Percentiles rank a stretch among this genome's conserved stretches.
phyloP scores from a whole-genome alignment of 108 stramenopile genomes.

The Skeletonema menzelii region DNA sequence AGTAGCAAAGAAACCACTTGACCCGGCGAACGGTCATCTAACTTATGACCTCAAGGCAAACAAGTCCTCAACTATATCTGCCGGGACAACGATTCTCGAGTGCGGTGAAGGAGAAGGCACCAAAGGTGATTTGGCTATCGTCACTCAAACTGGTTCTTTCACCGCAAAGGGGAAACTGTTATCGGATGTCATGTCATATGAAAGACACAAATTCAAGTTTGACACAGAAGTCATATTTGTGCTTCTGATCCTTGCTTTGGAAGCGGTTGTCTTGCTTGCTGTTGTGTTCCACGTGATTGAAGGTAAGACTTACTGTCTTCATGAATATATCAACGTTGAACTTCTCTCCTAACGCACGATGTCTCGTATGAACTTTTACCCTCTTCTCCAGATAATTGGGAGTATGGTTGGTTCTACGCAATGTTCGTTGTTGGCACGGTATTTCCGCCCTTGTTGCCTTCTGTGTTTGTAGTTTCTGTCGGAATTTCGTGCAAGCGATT shows the following conservation, averaged over 20 bases:
- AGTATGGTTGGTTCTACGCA: conserved; percentile 59
- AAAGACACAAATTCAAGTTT: conserved; percentile 71
- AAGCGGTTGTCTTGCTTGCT: conserved; percentile 50
- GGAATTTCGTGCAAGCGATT: conserved; percentile 66
- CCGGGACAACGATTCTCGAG: conserved; percentile 64
- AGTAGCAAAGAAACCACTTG: conserved; percentile 53
- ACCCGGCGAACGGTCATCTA: conserved; percentile 25
- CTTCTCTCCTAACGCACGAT: neutral
- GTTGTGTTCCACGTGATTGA: conserved; percentile 44
- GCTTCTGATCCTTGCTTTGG: conserved; percentile 46
- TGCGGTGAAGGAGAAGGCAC: conserved; percentile 27
- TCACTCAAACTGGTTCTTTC: conserved; percentile 58
- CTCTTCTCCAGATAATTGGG: conserved; percentile 36
- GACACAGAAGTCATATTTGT: conserved; percentile 61
- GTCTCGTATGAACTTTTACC: neutral
- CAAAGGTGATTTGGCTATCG: conserved; percentile 50
- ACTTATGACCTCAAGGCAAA: conserved; percentile 33
- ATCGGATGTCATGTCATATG: conserved; percentile 59
- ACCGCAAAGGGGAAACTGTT: conserved; percentile 67
- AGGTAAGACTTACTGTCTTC: neutral
- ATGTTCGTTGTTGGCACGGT: conserved; percentile 50
- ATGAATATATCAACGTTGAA: neutral
- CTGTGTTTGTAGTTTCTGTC: conserved; percentile 68
- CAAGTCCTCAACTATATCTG: conserved; percentile 62
- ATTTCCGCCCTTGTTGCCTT: conserved; percentile 64